Conservation (phyloP, 331 rosid species). For the Malus hybrid region DNA sequence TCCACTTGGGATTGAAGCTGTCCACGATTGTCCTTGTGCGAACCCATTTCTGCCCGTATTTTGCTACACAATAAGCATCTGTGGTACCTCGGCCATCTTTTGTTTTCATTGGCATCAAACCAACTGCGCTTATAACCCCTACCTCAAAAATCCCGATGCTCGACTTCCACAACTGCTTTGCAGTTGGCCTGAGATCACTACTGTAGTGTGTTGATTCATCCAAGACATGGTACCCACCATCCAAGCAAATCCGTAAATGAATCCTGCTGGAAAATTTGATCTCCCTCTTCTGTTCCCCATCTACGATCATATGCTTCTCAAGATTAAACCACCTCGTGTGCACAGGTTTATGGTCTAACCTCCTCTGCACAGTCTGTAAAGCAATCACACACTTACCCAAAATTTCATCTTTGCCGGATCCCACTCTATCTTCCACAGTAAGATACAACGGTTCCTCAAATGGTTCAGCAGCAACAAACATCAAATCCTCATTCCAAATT, state of each 20-base stretch:
- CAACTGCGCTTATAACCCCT: constrained; percentile 38
- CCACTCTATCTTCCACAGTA: constrained; percentile 38
- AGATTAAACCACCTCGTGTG: constrained; percentile 41
- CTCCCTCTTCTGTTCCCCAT: constrained; percentile 34
- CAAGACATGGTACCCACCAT: constrained; percentile 47
- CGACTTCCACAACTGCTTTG: constrained; percentile 41
- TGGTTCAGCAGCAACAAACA: constrained; percentile 45
- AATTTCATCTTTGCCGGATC: constrained; percentile 30
- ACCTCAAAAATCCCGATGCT: constrained; percentile 41
- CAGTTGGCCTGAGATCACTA: constrained; percentile 51
- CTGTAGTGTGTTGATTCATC: constrained; percentile 48
- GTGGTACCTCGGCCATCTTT: constrained; percentile 31
- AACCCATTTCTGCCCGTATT: constrained; percentile 49
- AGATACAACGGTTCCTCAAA: constrained; percentile 37
- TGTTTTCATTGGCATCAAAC: constrained; percentile 38
- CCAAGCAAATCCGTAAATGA: constrained; percentile 36
- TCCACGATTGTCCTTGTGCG: constrained; percentile 42
- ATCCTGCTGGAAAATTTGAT: constrained; percentile 39
- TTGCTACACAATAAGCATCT: constrained; percentile 42
- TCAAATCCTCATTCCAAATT: constrained; percentile 33
- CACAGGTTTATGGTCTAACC: constrained; percentile 46
- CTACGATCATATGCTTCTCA: constrained; percentile 27
- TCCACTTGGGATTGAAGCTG: constrained; percentile 32
- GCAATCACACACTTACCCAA: constrained; percentile 40
- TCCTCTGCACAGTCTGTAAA: constrained; percentile 37